Evolutionary conservation across 73 alveolate species (phyloP), one percentile per base, ranked within the genome.

Genomic region (Breviolum minutum): DNA sequence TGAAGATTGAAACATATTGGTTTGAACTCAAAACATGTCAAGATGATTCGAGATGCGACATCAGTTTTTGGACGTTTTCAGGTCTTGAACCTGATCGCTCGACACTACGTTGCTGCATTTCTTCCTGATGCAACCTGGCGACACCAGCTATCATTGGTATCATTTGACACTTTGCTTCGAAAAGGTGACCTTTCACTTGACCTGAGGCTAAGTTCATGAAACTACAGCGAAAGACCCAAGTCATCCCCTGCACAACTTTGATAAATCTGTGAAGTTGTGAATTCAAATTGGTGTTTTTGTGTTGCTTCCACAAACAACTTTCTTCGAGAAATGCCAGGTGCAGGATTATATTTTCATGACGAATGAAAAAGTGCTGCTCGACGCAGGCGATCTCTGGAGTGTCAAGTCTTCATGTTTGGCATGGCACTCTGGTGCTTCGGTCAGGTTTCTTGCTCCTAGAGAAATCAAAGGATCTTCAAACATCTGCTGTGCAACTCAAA

Each of bases 61-160:
- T 69, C 79, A 69, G 12, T 6, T 80, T 11, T 29, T n/a, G 19
- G 16, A 20, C 29, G n/a, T 6, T 0, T 17, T 68, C 81, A 87
- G 95, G 95, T 87, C 48, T 54, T 87, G 63, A 20, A 30, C 60
- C 17, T 27, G n/a, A 64, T 87, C 64, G 69, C 30, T n/a, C 95
- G 81, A 12, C 95, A 87, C 60, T 87, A 13, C 20, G 66, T 87
- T 27, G 95, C 79, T 14, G 95, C 81, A 29, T 87, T 87, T 29
- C 19, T 87, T 13, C 95, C 95, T 7, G 62, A 69, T 26, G 95
- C 29, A 13, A 6, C 95, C 29, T 87, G 80, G 63, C 62, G 4
- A 60, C 54, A 9, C n/a, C 62, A 13, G 13, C 11, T 76, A 60
- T 60, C 8, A 22, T 27, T n/a, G n/a, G n/a, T n/a, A n/a, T n/a